A percentile compares a stretch with the other conserved stretches of the same genome.
These are phyloP conservation scores for Berberis vulgaris DNA, from an alignment of 164 flowering plant genomes.

Conservation along the genomic window DNA sequence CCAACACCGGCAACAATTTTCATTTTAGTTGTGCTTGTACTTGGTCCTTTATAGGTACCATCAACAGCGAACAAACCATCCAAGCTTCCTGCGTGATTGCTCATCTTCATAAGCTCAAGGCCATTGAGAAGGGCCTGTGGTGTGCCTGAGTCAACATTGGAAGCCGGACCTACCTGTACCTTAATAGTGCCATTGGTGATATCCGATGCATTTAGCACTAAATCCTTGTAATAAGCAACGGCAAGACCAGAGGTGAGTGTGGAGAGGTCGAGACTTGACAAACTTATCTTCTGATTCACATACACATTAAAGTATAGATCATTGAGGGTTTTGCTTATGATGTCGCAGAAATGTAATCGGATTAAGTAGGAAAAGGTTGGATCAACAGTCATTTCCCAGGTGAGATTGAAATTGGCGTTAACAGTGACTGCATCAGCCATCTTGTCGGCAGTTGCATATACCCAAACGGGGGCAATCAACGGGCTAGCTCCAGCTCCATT, in stretches of 20 bases:
- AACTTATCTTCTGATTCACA: constrained; percentile 40
- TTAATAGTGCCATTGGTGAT: constrained; percentile 29
- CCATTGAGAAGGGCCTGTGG: constrained; percentile 79
- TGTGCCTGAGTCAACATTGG: constrained; percentile 13
- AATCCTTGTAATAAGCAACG: constrained; percentile 61
- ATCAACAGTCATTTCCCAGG: constrained; percentile 60
- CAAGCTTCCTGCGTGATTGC: constrained; percentile 57
- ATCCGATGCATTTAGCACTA: constrained; percentile 48
- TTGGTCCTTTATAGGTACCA: constrained; percentile 19
- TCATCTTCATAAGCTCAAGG: constrained; percentile 77
- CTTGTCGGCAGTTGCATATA: constrained; percentile 52
- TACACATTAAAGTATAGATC: constrained; percentile 75
- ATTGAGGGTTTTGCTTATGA: constrained; percentile 54
- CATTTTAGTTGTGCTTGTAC: constrained; percentile 1
- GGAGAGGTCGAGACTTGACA: constrained; percentile 58
- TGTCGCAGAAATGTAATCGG: constrained; percentile 82
- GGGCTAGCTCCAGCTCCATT: constrained; percentile 30
- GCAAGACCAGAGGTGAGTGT: constrained; percentile 40
- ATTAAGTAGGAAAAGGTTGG: constrained; percentile 47
- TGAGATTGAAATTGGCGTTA: constrained; percentile 54
- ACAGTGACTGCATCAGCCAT: constrained; percentile 42
- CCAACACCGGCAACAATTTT: constrained; percentile 35
- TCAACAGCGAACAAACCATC: constrained; percentile 46
- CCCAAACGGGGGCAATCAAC: constrained; percentile 51
- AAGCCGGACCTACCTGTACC: constrained; percentile 62